A percentile compares a stretch with the other conserved stretches of the same genome.
phyloP scores from a whole-genome alignment of 495 filamentous ascomycete genomes.

The Xylaria intraflava region DNA sequence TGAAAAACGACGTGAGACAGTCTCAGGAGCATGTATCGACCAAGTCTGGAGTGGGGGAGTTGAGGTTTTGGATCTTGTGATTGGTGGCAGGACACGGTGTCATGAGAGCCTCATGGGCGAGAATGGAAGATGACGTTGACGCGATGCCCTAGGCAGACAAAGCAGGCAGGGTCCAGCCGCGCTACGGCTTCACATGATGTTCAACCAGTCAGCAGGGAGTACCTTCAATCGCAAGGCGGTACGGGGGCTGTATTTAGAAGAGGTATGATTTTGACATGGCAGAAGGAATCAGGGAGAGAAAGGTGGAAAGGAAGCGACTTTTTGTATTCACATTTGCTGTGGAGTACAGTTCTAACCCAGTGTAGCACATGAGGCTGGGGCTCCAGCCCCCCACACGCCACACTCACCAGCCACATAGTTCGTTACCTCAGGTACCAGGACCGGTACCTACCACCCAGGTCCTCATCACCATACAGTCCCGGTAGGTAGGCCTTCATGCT shows the following conservation, averaged over 20 bases:
- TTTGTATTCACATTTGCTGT: neutral
- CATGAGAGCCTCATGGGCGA: neutral
- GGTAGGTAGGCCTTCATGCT: too few species aligned
- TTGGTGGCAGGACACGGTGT: neutral
- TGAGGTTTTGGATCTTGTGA: neutral
- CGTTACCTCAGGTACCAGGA: too few species aligned
- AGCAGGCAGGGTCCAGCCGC: neutral
- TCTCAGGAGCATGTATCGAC: neutral
- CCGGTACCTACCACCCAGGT: too few species aligned
- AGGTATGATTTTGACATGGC: neutral
- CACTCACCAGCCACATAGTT: neutral
- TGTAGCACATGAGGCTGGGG: too few species aligned
- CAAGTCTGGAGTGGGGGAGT: neutral
- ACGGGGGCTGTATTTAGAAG: neutral
- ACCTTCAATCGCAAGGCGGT: neutral
- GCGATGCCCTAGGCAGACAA: neutral
- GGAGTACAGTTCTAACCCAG: too few species aligned
- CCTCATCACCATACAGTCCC: too few species aligned
- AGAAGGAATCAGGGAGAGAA: neutral
- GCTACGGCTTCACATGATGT: neutral
- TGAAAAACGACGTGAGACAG: neutral
- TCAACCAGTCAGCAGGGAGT: neutral
- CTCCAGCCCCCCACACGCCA: neutral
- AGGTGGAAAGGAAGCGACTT: neutral
- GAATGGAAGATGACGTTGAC: neutral